These are phyloP conservation scores for Candida ipomoeae DNA, from an alignment of 805 yeast genomes.

Conservation along the genomic window DNA sequence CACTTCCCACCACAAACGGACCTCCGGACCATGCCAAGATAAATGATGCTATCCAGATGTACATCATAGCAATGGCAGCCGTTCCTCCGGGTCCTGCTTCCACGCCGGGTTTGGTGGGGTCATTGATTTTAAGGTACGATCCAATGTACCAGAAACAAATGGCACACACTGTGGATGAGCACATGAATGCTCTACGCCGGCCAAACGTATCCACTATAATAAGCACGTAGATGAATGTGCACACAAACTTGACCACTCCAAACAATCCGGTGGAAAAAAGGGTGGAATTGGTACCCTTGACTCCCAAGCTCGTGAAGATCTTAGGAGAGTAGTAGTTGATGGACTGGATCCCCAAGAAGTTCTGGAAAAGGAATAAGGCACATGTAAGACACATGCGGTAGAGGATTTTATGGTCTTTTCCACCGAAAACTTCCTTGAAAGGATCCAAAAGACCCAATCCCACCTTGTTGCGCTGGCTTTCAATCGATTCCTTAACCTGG, in stretches of 20 bases:
- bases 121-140: slow-evolving; percentile 31
- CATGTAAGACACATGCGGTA: slow-evolving; percentile 31
- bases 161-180: slow-evolving; percentile 30
- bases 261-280: slow-evolving; percentile 39
- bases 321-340: slow-evolving; percentile 38
- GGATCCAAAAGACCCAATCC: slow-evolving; percentile 36
- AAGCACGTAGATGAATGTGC: slow-evolving; percentile 31
- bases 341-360: slow-evolving; percentile 38
- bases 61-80: slow-evolving; percentile 39
- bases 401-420: slow-evolving; percentile 23
- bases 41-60: slow-evolving; percentile 39
- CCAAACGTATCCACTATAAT: slow-evolving; percentile 36
- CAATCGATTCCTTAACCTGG: slow-evolving; percentile 33
- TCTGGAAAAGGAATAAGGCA: slow-evolving; percentile 32
- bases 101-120: slow-evolving; percentile 29
- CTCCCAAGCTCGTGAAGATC: slow-evolving; percentile 33
- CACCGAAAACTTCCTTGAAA: slow-evolving; percentile 26
- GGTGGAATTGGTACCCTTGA: slow-evolving; percentile 34
- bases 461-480: slow-evolving; percentile 24
- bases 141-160: slow-evolving; percentile 40
- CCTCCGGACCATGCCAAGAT: slow-evolving; percentile 40
- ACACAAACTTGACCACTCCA: slow-evolving; percentile 36
- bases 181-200: slow-evolving; percentile 34
- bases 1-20: slow-evolving; percentile 38
- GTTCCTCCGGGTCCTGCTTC: slow-evolving; percentile 37